Conservation (phyloP, 108 stramenopile species). For the Asterionellopsis glacialis region DNA sequence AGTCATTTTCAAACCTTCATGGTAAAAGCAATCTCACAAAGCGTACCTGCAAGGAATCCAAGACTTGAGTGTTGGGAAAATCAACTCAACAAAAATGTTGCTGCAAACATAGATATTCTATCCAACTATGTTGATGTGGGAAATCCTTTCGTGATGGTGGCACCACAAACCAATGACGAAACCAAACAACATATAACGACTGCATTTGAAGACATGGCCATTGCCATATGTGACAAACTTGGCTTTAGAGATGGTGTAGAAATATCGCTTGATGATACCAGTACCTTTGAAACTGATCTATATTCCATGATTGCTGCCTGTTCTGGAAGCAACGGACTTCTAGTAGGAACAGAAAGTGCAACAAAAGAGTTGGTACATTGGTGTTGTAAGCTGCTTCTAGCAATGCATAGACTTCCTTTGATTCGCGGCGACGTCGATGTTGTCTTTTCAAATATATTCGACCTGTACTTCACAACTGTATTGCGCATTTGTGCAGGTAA, state of each 20-base stretch:
- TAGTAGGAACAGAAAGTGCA: conserved; percentile 7
- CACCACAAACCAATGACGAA: too few relatives aligned
- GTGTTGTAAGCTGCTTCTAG: conserved; percentile 20
- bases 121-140: too few relatives aligned
- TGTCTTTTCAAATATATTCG: conserved; percentile 49
- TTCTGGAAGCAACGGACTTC: not conserved
- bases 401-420: conserved; percentile 49
- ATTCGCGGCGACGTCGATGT: conserved; percentile 36
- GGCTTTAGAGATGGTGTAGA: conserved; percentile 15
- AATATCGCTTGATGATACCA: conserved; percentile 16
- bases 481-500: conserved; percentile 67
- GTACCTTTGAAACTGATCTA: conserved; percentile 22
- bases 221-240: conserved; percentile 16
- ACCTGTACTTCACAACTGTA: conserved; percentile 78
- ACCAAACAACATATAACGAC: too few relatives aligned
- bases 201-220: not conserved
- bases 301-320: not conserved
- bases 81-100: too few relatives aligned
- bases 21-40: too few relatives aligned
- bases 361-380: conserved; percentile 39
- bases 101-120: too few relatives aligned
- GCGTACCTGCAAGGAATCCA: too few relatives aligned
- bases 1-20: too few relatives aligned
- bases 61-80: too few relatives aligned
- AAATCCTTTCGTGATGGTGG: too few relatives aligned